Percentiles rank a stretch among this genome's conserved stretches.
Evolutionary conservation across 768 basidiomycete species (phyloP).

Genomic region (Cystofilobasidium macerans): DNA sequence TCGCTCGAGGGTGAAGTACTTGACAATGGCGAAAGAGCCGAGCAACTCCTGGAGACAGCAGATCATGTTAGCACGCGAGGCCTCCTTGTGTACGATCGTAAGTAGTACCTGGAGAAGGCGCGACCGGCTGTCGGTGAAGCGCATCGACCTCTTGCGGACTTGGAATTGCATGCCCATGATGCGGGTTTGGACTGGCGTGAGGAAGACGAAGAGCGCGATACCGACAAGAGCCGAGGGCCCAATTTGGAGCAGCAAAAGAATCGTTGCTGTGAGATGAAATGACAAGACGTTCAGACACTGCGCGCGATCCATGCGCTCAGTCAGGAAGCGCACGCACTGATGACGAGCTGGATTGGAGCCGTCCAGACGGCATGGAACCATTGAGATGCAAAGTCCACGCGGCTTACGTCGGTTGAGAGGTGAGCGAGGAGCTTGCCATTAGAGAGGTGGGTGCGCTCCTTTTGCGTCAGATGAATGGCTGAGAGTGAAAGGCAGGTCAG

Average conservation of each 20-base stretch:
- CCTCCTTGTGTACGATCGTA: too few relatives aligned
- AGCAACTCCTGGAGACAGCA: constrained; percentile 58
- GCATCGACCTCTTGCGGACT: constrained; percentile 47
- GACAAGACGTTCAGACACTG: neutral
- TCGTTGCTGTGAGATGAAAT: neutral
- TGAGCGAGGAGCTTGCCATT: constrained; percentile 35
- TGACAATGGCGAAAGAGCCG: constrained; percentile 50
- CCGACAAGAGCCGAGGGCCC: constrained; percentile 62
- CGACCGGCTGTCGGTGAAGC: constrained; percentile 53
- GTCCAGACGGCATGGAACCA: constrained; percentile 37
- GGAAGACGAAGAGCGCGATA: constrained; percentile 53
- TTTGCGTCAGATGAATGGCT: constrained; percentile 13
- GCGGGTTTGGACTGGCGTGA: constrained; percentile 54
- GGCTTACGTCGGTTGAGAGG: constrained; percentile 50
- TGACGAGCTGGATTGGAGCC: constrained; percentile 14
- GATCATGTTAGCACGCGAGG: too few relatives aligned
- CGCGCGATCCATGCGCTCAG: too few relatives aligned
- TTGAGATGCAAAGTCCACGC: constrained; percentile 46
- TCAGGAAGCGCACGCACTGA: neutral
- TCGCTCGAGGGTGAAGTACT: constrained; percentile 62
- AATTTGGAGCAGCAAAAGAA: constrained; percentile 41
- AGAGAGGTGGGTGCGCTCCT: constrained; percentile 28
- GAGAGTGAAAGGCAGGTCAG: neutral
- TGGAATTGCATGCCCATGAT: constrained; percentile 53
- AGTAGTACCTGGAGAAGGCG: too few relatives aligned